These are phyloP conservation scores for Leucosporidium scottii DNA, from an alignment of 768 basidiomycete species.

Conservation along the genomic window DNA sequence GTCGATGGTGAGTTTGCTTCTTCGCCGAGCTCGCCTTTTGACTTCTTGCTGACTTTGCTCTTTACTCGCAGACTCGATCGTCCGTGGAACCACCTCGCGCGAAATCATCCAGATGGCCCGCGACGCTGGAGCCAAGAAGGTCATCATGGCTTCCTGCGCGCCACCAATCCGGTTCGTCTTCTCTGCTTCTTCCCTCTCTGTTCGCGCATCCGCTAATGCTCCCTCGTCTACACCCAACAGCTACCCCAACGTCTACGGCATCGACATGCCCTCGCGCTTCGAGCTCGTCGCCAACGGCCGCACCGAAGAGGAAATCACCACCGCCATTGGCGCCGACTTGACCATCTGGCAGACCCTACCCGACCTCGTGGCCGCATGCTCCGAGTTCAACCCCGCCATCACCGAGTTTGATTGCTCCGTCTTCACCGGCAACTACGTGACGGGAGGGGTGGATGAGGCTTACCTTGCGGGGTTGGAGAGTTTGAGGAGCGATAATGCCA, in stretches of 20 bases:
- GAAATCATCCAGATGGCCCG: constrained; percentile 99
- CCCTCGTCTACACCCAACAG: constrained; percentile 43
- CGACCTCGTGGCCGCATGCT: constrained; percentile 78
- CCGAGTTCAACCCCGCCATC: constrained; percentile 66
- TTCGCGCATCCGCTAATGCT: neutral
- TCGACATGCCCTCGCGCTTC: constrained; percentile 95
- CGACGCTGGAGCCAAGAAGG: constrained; percentile 92
- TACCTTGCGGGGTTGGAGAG: constrained; percentile 71
- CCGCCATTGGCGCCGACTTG: constrained; percentile 84
- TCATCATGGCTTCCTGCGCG: constrained; percentile 93
- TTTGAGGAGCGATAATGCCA: constrained; percentile 72
- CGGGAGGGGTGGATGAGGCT: constrained; percentile 76
- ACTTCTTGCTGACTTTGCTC: neutral
- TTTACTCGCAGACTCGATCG: constrained; percentile 72
- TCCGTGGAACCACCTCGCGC: constrained; percentile 94
- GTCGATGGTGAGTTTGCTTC: constrained; percentile 67
- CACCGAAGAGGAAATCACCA: constrained; percentile 62
- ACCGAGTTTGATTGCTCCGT: constrained; percentile 88
- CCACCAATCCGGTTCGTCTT: constrained; percentile 75
- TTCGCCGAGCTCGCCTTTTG: neutral
- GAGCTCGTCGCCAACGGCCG: constrained; percentile 85
- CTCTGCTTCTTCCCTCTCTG: neutral
- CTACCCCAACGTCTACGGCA: constrained; percentile 92
- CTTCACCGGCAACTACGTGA: constrained; percentile 94
- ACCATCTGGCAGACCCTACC: constrained; percentile 90